Evolutionary conservation across 257 asterid species (phyloP).

Genomic region (Lycium barbarum): DNA sequence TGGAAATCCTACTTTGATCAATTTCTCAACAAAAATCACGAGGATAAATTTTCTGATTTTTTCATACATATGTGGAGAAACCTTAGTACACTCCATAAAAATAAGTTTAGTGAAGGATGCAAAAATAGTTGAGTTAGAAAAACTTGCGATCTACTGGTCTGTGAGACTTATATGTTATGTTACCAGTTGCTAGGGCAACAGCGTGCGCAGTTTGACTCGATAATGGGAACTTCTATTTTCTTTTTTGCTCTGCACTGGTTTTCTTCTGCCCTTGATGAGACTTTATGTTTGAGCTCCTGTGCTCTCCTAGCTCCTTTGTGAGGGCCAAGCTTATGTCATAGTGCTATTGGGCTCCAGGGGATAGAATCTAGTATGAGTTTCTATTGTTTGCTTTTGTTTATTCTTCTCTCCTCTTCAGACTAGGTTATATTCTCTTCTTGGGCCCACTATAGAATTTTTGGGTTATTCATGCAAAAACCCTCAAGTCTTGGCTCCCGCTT

Average conservation of each 20-base stretch:
- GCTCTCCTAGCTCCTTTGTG: slow-evolving; percentile 8
- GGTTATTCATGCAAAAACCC: slow-evolving; percentile 9
- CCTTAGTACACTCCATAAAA: background rate
- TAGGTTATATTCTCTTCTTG: slow-evolving; percentile 8
- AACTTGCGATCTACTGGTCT: background rate
- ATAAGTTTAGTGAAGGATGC: background rate
- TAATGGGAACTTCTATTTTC: background rate
- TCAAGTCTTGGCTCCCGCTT: background rate
- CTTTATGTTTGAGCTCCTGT: background rate
- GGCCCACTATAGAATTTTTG: background rate
- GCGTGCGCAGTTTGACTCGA: background rate
- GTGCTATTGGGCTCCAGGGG: background rate
- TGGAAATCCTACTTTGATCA: background rate
- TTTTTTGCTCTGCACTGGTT: background rate
- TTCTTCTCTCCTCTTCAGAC: background rate
- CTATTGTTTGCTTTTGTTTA: background rate
- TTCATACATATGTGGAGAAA: slow-evolving; percentile 13
- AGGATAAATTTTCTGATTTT: background rate
- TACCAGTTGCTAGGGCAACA: background rate
- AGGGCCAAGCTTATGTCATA: background rate
- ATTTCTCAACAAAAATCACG: background rate
- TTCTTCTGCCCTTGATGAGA: background rate
- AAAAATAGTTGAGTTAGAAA: background rate
- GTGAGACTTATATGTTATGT: slow-evolving; percentile 13
- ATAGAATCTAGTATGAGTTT: background rate